Conservation (phyloP, 2,329 filamentous ascomycete genomes). For the Podosphaera xanthii region DNA sequence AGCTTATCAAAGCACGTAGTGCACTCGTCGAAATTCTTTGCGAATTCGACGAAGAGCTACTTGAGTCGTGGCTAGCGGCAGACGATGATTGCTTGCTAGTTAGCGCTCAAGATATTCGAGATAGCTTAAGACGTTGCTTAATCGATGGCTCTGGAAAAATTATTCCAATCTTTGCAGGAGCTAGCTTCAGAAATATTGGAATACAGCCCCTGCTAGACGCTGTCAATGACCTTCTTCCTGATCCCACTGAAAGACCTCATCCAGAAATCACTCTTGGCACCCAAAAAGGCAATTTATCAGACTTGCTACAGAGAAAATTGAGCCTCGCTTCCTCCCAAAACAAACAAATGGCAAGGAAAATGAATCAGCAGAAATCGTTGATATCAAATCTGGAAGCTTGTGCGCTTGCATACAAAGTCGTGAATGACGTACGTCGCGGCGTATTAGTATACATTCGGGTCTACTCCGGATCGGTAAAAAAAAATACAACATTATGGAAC, state of each 20-base stretch:
- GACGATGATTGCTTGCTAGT: slow-evolving; percentile 52
- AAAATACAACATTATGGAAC: slow-evolving; percentile 62
- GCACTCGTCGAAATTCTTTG: slow-evolving; percentile 66
- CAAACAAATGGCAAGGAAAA: slow-evolving; percentile 17
- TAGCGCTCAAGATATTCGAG: slow-evolving; percentile 39
- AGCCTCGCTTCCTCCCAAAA: slow-evolving; percentile 17
- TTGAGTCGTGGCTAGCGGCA: slow-evolving; percentile 62
- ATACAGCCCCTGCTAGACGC: slow-evolving; percentile 81
- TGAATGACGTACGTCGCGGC: slow-evolving; percentile 65
- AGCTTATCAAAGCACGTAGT: slow-evolving; percentile 53
- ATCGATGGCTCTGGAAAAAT: slow-evolving; percentile 44
- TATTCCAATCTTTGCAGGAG: slow-evolving; percentile 73
- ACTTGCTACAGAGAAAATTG: slow-evolving; percentile 24
- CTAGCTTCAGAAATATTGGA: slow-evolving; percentile 82
- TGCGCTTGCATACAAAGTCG: slow-evolving; percentile 73
- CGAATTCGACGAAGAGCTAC: slow-evolving; percentile 68
- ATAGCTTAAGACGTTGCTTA: slow-evolving; percentile 52
- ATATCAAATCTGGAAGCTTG: slow-evolving; percentile 34
- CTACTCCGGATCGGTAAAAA: slow-evolving; percentile 61
- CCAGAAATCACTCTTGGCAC: slow-evolving; percentile 48
- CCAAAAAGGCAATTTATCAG: slow-evolving; percentile 28
- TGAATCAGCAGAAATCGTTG: slow-evolving; percentile 20
- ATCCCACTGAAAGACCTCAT: slow-evolving; percentile 57
- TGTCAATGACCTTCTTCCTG: slow-evolving; percentile 68
- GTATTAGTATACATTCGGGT: slow-evolving; percentile 81